These are phyloP conservation scores for Oryza officinalis DNA, from an alignment of 176 grass and related monocot genomes.

Conservation along the genomic window DNA sequence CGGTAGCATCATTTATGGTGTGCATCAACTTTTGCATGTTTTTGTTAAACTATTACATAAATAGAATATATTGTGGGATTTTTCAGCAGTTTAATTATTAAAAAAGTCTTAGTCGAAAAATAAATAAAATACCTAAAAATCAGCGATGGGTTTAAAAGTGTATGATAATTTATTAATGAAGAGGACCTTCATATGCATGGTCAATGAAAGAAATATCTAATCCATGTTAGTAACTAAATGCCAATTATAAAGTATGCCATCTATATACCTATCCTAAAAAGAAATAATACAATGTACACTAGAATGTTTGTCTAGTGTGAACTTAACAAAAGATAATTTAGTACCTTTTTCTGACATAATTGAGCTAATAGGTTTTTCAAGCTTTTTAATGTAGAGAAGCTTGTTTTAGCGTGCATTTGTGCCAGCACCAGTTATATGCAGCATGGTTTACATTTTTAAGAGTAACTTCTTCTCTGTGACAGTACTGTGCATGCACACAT, in stretches of 20 bases:
- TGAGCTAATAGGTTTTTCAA: not conserved
- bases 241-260: not conserved
- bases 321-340: not conserved
- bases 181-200: not conserved
- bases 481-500: slow-evolving; percentile 7
- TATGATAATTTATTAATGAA: not conserved
- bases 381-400: not conserved
- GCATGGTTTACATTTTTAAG: not conserved
- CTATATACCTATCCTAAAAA: not conserved
- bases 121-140: no score
- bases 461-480: not conserved
- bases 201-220: not conserved
- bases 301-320: not conserved
- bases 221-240: not conserved
- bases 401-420: not conserved
- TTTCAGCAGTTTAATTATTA: not conserved
- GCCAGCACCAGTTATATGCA: not conserved
- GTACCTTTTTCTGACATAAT: not conserved
- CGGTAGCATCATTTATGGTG: not conserved
- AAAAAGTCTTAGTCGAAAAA: not conserved
- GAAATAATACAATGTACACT: not conserved
- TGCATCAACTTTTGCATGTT: not conserved
- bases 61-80: not conserved
- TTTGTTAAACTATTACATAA: not conserved
- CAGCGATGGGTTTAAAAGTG: not conserved